Percentiles rank a stretch among this genome's conserved stretches.
Conservation (phyloP, 1,284 basidiomycete species). For the Trichosporon coremiiforme region DNA sequence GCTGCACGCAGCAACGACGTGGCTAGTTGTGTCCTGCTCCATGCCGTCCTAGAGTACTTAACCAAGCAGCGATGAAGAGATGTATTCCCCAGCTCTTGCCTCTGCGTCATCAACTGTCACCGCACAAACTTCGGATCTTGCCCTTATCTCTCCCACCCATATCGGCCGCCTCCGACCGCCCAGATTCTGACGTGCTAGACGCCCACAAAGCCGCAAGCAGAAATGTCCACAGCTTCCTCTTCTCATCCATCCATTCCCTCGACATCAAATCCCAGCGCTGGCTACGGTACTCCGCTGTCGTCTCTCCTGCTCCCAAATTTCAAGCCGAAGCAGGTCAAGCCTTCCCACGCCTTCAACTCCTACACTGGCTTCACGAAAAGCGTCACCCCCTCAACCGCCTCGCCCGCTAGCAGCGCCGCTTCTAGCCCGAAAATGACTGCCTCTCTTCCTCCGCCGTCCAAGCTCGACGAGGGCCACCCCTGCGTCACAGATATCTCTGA, state of each 20-base stretch:
- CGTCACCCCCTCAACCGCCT: conserved; percentile 7
- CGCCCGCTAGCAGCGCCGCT: neutral
- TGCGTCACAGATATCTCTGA: conserved; percentile 38
- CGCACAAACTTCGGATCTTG: conserved; percentile 13
- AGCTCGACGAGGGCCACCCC: conserved; percentile 11
- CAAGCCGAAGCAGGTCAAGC: conserved; percentile 16
- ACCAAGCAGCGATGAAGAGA: neutral
- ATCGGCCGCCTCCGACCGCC: conserved; percentile 15
- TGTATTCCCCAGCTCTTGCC: neutral
- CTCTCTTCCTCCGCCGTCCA: neutral
- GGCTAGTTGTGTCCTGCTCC: neutral
- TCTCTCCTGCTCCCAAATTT: conserved; percentile 8
- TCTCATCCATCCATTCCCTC: neutral
- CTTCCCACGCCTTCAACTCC: conserved; percentile 15
- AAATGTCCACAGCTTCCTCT: conserved; percentile 2
- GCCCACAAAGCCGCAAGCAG: neutral
- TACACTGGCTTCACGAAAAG: conserved; percentile 10
- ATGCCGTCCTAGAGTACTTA: neutral
- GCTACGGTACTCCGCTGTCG: neutral
- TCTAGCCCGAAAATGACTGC: conserved; percentile 16
- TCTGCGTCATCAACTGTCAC: neutral
- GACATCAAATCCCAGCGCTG: neutral
- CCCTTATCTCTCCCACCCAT: neutral
- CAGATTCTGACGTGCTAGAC: neutral
- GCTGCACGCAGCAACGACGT: conserved; percentile 2